Percentiles rank a stretch among this genome's conserved stretches.
phyloP scores from a whole-genome alignment of 495 filamentous ascomycete species.

The Hyaloscypha hepaticicola region DNA sequence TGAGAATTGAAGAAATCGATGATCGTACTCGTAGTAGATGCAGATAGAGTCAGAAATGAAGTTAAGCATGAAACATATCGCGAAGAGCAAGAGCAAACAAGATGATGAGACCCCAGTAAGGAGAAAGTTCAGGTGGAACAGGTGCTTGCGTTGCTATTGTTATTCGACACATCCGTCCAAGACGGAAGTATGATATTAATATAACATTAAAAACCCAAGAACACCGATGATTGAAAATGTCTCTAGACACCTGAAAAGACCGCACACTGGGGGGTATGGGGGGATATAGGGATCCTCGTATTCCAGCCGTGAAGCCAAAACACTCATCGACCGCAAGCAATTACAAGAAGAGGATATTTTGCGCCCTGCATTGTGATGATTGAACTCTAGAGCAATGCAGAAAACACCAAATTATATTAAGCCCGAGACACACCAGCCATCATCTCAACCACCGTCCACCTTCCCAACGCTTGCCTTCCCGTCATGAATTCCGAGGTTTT shows the following conservation, averaged over 20 bases:
- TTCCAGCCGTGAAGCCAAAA: slow-evolving; percentile 3
- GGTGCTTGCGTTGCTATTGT: slow-evolving; percentile 28
- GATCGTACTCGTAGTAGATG: too few relatives aligned
- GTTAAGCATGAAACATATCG: too few relatives aligned
- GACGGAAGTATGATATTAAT: slow-evolving; percentile 7
- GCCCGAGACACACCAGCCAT: slow-evolving; percentile 31
- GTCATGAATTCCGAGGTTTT: slow-evolving; percentile 39
- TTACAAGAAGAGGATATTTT: slow-evolving; percentile 41
- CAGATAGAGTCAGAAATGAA: too few relatives aligned
- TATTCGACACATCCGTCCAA: slow-evolving; percentile 17
- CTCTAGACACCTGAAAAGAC: slow-evolving; percentile 38
- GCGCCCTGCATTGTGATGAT: slow-evolving; percentile 31
- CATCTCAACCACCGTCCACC: slow-evolving; percentile 23
- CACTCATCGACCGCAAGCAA: slow-evolving; percentile 35
- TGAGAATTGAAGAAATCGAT: slow-evolving; percentile 30
- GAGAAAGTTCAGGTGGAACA: slow-evolving; percentile 36
- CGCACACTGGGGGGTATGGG: slow-evolving; percentile 36
- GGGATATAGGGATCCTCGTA: slow-evolving; percentile 22
- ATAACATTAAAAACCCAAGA: slow-evolving; percentile 17
- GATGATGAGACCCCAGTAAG: slow-evolving; percentile 31
- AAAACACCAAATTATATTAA: slow-evolving; percentile 35
- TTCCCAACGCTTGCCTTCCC: slow-evolving; percentile 36
- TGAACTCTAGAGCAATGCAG: slow-evolving; percentile 42
- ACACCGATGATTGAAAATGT: slow-evolving; percentile 26
- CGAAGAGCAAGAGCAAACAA: slow-evolving; percentile 24